Evolutionary conservation across 2,329 filamentous ascomycete species (phyloP).

Genomic region (Whalleya microplaca): DNA sequence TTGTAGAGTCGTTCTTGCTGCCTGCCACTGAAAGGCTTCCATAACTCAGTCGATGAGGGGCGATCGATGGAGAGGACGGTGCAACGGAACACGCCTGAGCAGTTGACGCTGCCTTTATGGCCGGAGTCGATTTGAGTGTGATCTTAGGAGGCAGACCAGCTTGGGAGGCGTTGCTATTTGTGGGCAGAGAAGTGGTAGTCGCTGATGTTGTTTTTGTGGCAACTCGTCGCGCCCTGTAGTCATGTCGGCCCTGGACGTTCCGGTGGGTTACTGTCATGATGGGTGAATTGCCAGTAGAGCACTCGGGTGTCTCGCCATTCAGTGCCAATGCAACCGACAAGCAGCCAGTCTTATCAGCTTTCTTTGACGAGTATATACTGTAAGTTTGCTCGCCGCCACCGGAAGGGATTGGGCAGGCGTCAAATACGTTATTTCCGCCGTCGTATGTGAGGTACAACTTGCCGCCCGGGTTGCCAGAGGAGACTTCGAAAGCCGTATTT

Average conservation of each 20-base stretch:
- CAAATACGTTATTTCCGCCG: constrained; percentile 26
- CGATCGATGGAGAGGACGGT: constrained; percentile 34
- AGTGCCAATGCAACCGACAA: constrained; percentile 29
- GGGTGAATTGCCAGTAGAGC: constrained; percentile 2
- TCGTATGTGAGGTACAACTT: constrained; percentile 33
- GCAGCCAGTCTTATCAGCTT: constrained; percentile 28
- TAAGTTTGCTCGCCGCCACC: constrained; percentile 23
- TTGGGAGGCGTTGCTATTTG: no score
- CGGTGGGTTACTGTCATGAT: not conserved
- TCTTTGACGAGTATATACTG: constrained; percentile 30
- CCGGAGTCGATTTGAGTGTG: not conserved
- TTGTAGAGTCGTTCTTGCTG: constrained; percentile 20
- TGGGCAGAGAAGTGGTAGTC: no score
- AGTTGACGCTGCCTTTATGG: constrained; percentile 5
- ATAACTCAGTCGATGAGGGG: constrained; percentile 26
- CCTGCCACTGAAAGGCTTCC: constrained; percentile 18
- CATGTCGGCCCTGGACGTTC: constrained; percentile 3
- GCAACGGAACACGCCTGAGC: constrained; percentile 26
- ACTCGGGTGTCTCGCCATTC: constrained; percentile 21
- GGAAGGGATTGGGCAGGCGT: constrained; percentile 30
- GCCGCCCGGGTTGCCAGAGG: constrained; percentile 13
- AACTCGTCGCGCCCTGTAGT: no score
- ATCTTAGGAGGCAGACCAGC: no score
- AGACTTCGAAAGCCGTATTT: constrained; percentile 30
- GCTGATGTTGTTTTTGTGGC: no score